phyloP scores from a whole-genome alignment of 805 yeast species.

The Phaffomyces antillensis region DNA sequence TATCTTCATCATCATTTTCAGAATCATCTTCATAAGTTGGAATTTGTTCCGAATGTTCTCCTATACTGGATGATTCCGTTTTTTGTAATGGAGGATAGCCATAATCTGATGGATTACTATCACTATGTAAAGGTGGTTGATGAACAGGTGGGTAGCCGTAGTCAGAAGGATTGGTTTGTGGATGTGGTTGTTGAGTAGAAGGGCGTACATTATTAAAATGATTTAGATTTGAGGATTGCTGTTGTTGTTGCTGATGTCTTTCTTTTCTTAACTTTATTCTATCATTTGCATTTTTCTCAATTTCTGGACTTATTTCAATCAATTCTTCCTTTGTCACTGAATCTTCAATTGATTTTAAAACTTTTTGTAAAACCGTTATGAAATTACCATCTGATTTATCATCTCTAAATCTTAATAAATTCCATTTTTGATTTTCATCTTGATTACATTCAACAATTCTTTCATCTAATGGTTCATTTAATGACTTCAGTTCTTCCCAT shows the following conservation, averaged over 20 bases:
- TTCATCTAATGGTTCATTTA: conserved; percentile 80
- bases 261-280: conserved; percentile 33
- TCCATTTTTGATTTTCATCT: conserved; percentile 62
- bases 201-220: not conserved
- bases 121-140: too few relatives aligned
- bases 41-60: not conserved
- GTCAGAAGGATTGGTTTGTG: too few relatives aligned
- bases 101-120: too few relatives aligned
- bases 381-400: conserved; percentile 90
- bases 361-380: conserved; percentile 70
- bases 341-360: conserved; percentile 77
- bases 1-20: conserved; percentile 5
- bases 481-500: conserved; percentile 67
- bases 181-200: not conserved
- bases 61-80: not conserved
- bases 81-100: conserved; percentile 5
- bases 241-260: not conserved
- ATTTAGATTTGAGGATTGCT: too few relatives aligned
- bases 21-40: conserved; percentile 1
- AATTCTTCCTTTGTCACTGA: conserved; percentile 79
- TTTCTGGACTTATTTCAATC: conserved; percentile 45
- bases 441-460: conserved; percentile 81
- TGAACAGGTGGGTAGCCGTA: too few relatives aligned
- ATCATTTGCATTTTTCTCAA: conserved; percentile 54
- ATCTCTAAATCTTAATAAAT: conserved; percentile 81